A percentile compares a stretch with the other conserved stretches of the same genome.
Evolutionary conservation across 2,329 filamentous ascomycete genomes (phyloP).

Genomic region (Fusarium tuaranense): DNA sequence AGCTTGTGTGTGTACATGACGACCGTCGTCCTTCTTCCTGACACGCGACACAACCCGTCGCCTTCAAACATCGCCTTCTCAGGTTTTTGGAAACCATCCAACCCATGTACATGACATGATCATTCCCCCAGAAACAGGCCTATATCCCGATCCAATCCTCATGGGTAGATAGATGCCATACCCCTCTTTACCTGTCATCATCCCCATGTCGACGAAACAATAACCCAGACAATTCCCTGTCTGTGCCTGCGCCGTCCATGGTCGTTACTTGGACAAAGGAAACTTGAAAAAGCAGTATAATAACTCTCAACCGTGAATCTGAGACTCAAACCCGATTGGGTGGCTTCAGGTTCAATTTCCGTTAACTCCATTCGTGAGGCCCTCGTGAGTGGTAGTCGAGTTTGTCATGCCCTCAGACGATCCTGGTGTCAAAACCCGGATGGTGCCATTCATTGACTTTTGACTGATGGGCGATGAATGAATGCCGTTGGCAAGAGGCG

Average conservation of each 20-base stretch:
- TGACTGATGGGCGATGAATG: conserved; percentile 60
- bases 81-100: conserved; percentile 37
- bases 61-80: conserved; percentile 16
- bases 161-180: conserved; percentile 16
- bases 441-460: conserved; percentile 49
- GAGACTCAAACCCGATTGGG: conserved; percentile 16
- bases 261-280: conserved; percentile 44
- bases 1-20: conserved; percentile 22
- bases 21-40: conserved; percentile 24
- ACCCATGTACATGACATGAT: conserved; percentile 23
- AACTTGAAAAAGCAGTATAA: conserved; percentile 40
- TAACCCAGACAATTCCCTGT: conserved; percentile 31
- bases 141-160: conserved; percentile 39
- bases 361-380: conserved; percentile 47
- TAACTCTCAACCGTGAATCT: conserved; percentile 20
- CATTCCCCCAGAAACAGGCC: conserved; percentile 20
- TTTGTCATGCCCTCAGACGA: conserved; percentile 30
- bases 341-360: conserved; percentile 35
- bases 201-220: conserved; percentile 36
- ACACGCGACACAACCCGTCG: conserved; percentile 18
- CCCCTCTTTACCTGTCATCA: conserved; percentile 10
- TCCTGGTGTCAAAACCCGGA: conserved; percentile 33
- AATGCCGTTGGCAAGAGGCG: conserved; percentile 59
- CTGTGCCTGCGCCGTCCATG: conserved; percentile 43
- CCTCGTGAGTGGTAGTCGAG: conserved; percentile 36